Percentiles rank a stretch among this genome's conserved stretches.
Conservation (phyloP, 2,329 filamentous ascomycete genomes). For the Fusarium praegraminearum region DNA sequence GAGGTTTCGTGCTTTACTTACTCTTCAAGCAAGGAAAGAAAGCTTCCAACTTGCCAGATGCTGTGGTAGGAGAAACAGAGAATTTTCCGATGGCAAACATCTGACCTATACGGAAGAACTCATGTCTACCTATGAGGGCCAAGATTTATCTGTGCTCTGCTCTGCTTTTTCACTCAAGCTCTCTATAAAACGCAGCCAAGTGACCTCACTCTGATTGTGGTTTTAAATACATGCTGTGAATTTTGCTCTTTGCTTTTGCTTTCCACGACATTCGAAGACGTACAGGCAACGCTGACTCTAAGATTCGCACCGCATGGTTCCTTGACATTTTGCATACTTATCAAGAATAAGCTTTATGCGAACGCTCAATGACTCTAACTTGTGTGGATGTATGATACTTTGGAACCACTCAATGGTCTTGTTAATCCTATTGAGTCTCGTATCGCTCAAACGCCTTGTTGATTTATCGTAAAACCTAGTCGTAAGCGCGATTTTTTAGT, state of each 20-base stretch:
- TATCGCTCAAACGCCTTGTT: fast-evolving
- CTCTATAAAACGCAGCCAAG: neutral
- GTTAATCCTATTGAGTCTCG: too few relatives aligned
- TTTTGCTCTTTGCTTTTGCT: neutral
- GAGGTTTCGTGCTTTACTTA: neutral
- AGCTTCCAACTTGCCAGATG: neutral
- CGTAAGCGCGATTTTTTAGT: neutral
- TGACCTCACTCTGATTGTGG: neutral
- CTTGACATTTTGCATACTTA: neutral
- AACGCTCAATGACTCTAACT: neutral
- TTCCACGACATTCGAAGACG: neutral
- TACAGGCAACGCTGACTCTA: neutral
- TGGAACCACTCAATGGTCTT: too few relatives aligned
- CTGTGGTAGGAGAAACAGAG: neutral
- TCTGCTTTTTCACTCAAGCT: neutral
- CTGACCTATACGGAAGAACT: neutral
- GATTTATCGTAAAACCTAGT: fast-evolving
- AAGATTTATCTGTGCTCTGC: too few relatives aligned
- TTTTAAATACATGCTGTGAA: neutral
- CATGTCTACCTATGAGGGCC: neutral
- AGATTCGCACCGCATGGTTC: neutral
- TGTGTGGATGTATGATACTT: neutral
- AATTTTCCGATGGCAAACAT: neutral
- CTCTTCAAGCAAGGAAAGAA: neutral
- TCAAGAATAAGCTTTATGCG: neutral